Evolutionary conservation across 2,329 filamentous ascomycete genomes (phyloP), one percentile per base, ranked within the genome.

Genomic region (Neurospora sp.): DNA sequence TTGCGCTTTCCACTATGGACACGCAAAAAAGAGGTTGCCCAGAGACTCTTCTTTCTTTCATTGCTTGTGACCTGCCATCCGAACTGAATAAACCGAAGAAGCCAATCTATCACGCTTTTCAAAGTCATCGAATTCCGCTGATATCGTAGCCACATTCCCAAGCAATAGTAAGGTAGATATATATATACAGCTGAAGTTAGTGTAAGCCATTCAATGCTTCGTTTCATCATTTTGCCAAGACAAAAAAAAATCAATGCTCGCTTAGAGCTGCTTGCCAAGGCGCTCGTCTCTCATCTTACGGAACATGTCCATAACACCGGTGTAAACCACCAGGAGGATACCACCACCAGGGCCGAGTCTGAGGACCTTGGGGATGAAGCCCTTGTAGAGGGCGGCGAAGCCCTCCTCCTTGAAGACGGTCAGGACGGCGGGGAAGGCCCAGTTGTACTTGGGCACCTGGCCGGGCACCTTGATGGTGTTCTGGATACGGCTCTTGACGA

Each of bases 401-500:
- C 96, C 96, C 82, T 99, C 96, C 83, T 99, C 96, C 82, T 89
- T 93, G 82, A 93, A 90, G 72, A 99, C 93, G 8, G 92, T 96
- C 70, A 87, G 90, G 68, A 97, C 85, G 28, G 93, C 90, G 66
- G 93, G 92, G 88, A 90, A 97, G 39, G 96, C 96, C 96, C 96
- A 99, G 87, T 98, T 97, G 85, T 99, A 99, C 87, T 99, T 99
- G 78, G 92, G 92, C 28, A 89, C 82, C 69, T 87, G 85, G 5
- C 96, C 96, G n/a, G 91, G 80, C 46, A 97, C 84, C 85, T 92
- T 95, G 74, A 92, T 86, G 70, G 89, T 93, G 83, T 99, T 99
- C 82, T 99, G 96, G 75, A 99, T 99, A 73, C 96, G 91, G 74
- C 92, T 96, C 88, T 99, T 99, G 83, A 98, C 94, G 23, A 98